These are phyloP conservation scores for Metroxylon sagu DNA, from an alignment of 176 grass and related monocot species.

Conservation along the genomic window DNA sequence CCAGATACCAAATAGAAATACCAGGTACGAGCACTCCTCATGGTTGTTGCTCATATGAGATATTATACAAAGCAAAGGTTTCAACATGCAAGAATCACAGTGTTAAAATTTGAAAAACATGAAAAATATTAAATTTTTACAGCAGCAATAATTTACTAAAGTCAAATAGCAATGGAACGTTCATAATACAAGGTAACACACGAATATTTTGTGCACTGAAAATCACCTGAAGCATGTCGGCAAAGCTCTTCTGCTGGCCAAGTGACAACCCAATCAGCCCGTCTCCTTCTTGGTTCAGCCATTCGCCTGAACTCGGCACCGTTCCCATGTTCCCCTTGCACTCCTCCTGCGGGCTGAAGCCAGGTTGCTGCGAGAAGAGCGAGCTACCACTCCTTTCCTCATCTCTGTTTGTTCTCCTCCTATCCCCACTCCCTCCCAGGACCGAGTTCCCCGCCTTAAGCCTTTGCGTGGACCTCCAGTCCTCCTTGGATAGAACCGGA, in stretches of 20 bases:
- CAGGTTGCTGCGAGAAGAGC: constrained; percentile 42
- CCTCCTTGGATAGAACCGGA: constrained; percentile 86
- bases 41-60: no score
- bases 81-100: no score
- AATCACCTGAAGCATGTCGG: constrained; percentile 82
- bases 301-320: constrained; percentile 36
- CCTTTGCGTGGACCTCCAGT: constrained; percentile 77
- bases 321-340: constrained; percentile 24
- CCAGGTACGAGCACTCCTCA: no score
- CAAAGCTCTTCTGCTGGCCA: constrained; percentile 63
- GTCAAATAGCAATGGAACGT: no score
- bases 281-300: constrained; percentile 49
- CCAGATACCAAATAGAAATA: no score
- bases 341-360: constrained; percentile 36
- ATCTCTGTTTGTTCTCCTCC: constrained; percentile 37
- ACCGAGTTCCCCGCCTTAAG: constrained; percentile 43
- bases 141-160: no score
- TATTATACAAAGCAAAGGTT: no score
- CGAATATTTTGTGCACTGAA: constrained; percentile 5
- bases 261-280: constrained; percentile 68
- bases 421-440: constrained; percentile 63
- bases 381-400: constrained; percentile 29
- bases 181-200: no score
- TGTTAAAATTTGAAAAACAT: no score
- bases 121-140: no score